Base-by-base conservation (phyloP, 169 alveolate species). In the Plasmodium reichenowi region DNA sequence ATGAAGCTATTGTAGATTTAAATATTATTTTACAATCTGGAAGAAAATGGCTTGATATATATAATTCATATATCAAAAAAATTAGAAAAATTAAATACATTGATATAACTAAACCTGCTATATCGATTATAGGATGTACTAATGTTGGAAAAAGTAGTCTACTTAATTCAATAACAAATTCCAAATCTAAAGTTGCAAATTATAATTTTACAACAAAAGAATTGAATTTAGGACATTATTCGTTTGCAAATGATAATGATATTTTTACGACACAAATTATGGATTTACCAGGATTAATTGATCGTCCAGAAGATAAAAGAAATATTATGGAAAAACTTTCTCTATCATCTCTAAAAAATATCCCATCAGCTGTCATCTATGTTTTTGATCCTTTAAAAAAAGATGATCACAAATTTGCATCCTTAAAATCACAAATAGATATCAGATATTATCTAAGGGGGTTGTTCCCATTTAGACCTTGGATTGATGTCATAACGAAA, bases 251-350 rank as follows among this genome's bases (percentile, higher is more conserved):
- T 70, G 54, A 78, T 64, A 43, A 66, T 50, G 89, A 78, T 66
- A 70, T 78, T 45, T 50, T 64, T 8, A 78, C 89, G 50, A 52
- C 89, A 26, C 89, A 78, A 78, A 78, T 78, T 47, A 78, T 78
- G 89, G 89, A 78, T 58, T 56, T 78, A 32, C 89, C 89, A 48
- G 89, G 89, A 47, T 67, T 78, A 64, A 78, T 78, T 48, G 67
- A 78, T 78, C 89, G 89, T 15, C 59, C 70, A 66, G 89, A 78
- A 78, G 74, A 78, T 20, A 78, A 78, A 78, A 78, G 89, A 78
- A 78, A 78, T 47, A 26, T 78, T 17, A 78, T 78, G 89, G 89
- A 78, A 58, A 78, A 78, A 64, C 48, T 78, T 20, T 64, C 89
- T 58, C 66, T 78, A 12, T 78, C 89, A 12, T 78, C 89, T 47